Percentiles rank a stretch among this genome's conserved stretches.
phyloP scores from a whole-genome alignment of 2,329 filamentous ascomycete species.

The Metarhizium brunneum region DNA sequence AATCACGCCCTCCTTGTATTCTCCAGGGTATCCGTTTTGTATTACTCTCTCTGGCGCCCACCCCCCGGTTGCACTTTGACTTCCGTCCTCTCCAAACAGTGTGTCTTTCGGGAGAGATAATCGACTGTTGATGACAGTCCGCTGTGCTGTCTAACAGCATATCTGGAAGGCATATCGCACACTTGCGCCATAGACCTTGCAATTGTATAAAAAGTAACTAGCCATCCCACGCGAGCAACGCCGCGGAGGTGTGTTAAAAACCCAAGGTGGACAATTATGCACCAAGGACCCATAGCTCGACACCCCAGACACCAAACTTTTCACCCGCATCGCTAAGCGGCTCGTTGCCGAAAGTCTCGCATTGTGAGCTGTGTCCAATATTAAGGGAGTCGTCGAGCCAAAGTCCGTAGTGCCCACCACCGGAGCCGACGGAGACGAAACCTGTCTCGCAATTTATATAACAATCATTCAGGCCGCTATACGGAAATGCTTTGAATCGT shows the following conservation, averaged over 20 bases:
- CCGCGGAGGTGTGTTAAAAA: not conserved
- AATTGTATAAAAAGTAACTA: not conserved
- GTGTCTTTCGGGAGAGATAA: not conserved
- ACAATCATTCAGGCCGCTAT: constrained; percentile 93
- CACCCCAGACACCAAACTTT: constrained; percentile 83
- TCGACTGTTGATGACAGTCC: not conserved
- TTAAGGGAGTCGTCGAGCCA: constrained; percentile 87
- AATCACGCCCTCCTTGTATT: not conserved
- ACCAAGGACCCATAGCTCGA: constrained; percentile 91
- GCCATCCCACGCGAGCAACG: not conserved
- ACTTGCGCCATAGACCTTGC: not conserved
- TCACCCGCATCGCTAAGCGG: constrained; percentile 84
- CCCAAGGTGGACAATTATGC: constrained; percentile 15
- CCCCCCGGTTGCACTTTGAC: not conserved
- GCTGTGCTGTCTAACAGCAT: not conserved
- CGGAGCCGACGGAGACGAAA: constrained; percentile 80
- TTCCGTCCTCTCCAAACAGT: not conserved
- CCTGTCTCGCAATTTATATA: constrained; percentile 85
- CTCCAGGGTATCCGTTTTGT: not conserved
- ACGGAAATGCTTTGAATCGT: constrained; percentile 94
- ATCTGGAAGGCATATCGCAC: not conserved
- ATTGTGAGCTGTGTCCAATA: constrained; percentile 71
- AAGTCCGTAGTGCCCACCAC: constrained; percentile 81
- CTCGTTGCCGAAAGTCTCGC: constrained; percentile 92
- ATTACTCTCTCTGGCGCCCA: not conserved